Conservation (phyloP, 108 stramenopile species). For the Schizochytrium sp. region DNA sequence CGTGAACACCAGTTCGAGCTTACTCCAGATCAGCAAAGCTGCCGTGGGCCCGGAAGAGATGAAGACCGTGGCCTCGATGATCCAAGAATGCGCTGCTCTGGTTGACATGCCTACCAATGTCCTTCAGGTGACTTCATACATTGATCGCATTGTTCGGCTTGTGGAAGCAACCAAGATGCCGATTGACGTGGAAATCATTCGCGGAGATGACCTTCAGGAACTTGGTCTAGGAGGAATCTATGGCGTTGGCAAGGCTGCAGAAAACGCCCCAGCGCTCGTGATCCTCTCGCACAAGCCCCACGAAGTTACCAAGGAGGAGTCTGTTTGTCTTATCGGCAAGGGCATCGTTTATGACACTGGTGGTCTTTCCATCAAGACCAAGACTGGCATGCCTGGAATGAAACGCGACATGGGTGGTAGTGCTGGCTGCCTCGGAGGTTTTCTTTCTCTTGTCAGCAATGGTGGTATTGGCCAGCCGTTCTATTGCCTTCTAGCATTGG, state of each 20-base stretch:
- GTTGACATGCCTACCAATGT: conserved; percentile 84
- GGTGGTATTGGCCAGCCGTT: conserved; percentile 69
- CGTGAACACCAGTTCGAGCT: conserved; percentile 58
- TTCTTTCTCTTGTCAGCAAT: conserved; percentile 66
- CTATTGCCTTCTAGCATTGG: conserved; percentile 81
- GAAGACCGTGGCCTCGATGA: neutral
- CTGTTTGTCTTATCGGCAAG: conserved; percentile 85
- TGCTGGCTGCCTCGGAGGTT: conserved; percentile 85
- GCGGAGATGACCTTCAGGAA: conserved; percentile 81
- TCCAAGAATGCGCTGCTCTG: conserved; percentile 79
- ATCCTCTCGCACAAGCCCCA: conserved; percentile 77
- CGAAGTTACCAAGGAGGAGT: conserved; percentile 59
- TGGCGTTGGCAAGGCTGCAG: conserved; percentile 87
- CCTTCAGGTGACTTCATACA: conserved; percentile 79
- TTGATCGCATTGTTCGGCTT: conserved; percentile 70
- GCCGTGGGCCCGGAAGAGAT: conserved; percentile 66
- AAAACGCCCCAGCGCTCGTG: conserved; percentile 83
- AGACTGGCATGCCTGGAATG: conserved; percentile 89
- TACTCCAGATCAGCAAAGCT: conserved; percentile 68
- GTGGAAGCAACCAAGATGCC: neutral
- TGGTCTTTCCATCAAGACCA: conserved; percentile 81
- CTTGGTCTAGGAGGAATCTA: conserved; percentile 85
- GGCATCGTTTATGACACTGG: conserved; percentile 92
- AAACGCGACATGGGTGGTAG: conserved; percentile 88
- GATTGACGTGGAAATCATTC: conserved; percentile 80